Base-by-base conservation (phyloP, 2,329 filamentous ascomycete genomes). In the Chaetomiaceae sp. region DNA sequence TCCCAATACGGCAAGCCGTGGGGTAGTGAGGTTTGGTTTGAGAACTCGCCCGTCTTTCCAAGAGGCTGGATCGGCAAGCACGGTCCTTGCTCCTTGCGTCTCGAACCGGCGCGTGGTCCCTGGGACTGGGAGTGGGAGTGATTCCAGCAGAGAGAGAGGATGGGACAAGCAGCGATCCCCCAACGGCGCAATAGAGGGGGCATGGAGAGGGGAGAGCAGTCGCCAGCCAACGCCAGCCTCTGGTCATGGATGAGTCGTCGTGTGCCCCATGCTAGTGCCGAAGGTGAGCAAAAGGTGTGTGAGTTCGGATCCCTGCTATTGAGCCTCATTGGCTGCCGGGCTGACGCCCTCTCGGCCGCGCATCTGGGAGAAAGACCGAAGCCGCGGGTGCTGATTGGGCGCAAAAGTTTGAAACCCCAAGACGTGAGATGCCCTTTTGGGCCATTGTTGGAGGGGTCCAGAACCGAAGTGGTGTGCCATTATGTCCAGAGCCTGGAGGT, bases 241-340 rank as follows among this genome's bases (percentile, higher is more conserved):
- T 56, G 45, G 56, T 54, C 53, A 57, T 56, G 56, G 57, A 58
- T 56, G 53, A 42, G 47, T 50, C 41, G 23, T 44, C 34, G 21
- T 51, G 53, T 43, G 49, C 52, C 51, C 58, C 56, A 55, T 58
- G 55, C 56, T 61, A 61, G 59, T 57, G 58, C 51, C 31, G 53
- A 60, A 60, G 59, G 58, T 60, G 57, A 59, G 56, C 41, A 53
- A 31, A 58, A 62, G 60, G 58, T 60, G 57, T 59, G 53, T 49
- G 48, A 55, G 53, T 57, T 57, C 54, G 34, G 50, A 62, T 53
- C 60, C 60, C 58, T 62, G 60, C 50, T 60, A 46, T 58, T 51
- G 56, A 57, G 58, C 52, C 50, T 58, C 58, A 62, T 62, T 62
- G 60, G 60, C 56, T 60, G 53, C 43, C 41, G 41, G 47, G 27